phyloP scores from a whole-genome alignment of 2,329 filamentous ascomycete genomes.

The Calonectria naviculata region DNA sequence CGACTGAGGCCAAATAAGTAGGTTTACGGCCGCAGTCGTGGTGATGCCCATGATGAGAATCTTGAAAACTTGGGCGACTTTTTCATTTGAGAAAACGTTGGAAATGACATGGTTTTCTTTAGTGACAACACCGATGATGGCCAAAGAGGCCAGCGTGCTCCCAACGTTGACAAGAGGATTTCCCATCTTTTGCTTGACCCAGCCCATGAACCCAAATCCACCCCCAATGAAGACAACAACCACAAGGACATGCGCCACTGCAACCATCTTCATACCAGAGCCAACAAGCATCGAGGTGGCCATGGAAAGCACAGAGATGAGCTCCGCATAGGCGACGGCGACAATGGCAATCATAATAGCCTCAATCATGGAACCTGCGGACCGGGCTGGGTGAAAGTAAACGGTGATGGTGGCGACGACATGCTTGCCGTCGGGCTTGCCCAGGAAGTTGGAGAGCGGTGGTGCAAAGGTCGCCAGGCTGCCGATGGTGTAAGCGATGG shows the following conservation, averaged over 20 bases:
- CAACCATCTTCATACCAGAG: slow-evolving; percentile 70
- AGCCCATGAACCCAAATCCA: slow-evolving; percentile 87
- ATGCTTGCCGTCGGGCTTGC: slow-evolving; percentile 90
- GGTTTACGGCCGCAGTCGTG: slow-evolving; percentile 76
- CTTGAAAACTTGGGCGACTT: slow-evolving; percentile 84
- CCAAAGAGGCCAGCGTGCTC: slow-evolving; percentile 86
- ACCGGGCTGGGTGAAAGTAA: slow-evolving; percentile 92
- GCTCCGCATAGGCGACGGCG: slow-evolving; percentile 77
- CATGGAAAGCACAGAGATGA: slow-evolving; percentile 87
- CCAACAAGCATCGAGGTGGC: slow-evolving; percentile 83
- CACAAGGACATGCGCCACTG: slow-evolving; percentile 82
- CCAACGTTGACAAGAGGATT: slow-evolving; percentile 86
- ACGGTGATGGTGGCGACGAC: slow-evolving; percentile 94
- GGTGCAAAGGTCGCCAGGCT: slow-evolving; percentile 88
- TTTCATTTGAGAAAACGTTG: slow-evolving; percentile 84
- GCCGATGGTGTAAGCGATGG: slow-evolving; percentile 86
- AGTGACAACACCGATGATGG: slow-evolving; percentile 89
- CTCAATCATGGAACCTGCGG: slow-evolving; percentile 90
- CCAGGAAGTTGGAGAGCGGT: slow-evolving; percentile 77
- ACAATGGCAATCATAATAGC: slow-evolving; percentile 81
- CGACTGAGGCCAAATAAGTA: slow-evolving; percentile 82
- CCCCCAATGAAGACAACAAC: slow-evolving; percentile 87
- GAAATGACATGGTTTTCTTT: slow-evolving; percentile 90
- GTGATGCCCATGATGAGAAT: slow-evolving; percentile 83
- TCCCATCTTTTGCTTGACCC: slow-evolving; percentile 83